These are phyloP conservation scores for Tylopilus sp. DNA, from an alignment of 1,284 basidiomycete species.

Conservation along the genomic window DNA sequence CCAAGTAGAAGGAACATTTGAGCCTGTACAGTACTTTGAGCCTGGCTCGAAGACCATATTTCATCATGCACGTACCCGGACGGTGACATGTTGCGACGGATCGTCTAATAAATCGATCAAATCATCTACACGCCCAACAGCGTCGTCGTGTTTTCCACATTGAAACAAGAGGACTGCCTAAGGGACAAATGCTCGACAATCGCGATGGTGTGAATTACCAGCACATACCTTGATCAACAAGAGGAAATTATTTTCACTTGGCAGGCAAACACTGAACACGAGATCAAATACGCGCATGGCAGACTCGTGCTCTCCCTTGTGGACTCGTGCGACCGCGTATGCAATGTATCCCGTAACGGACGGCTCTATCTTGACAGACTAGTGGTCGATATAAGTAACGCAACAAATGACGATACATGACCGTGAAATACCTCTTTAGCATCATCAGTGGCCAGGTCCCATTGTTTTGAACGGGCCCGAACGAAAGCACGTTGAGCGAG, in stretches of 20 bases:
- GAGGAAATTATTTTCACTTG: neutral
- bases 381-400: neutral
- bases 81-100: neutral
- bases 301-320: neutral
- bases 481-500: constrained; percentile 2
- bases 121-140: neutral
- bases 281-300: constrained; percentile 3
- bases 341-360: constrained; percentile 4
- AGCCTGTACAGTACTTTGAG: neutral
- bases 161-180: constrained; percentile 6
- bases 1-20: neutral
- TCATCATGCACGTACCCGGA: neutral
- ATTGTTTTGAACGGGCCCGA: neutral
- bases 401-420: neutral
- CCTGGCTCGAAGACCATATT: too few species aligned
- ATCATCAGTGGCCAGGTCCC: neutral
- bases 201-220: neutral
- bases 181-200: neutral
- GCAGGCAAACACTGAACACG: neutral
- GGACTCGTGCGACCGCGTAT: neutral
- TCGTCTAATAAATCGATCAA: neutral
- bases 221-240: constrained; percentile 9
- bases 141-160: constrained; percentile 1
- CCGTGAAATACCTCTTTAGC: neutral
- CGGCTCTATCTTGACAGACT: constrained; percentile 9